Base-by-base conservation (phyloP, 108 stramenopile species). In the Conticribra weissflogii region DNA sequence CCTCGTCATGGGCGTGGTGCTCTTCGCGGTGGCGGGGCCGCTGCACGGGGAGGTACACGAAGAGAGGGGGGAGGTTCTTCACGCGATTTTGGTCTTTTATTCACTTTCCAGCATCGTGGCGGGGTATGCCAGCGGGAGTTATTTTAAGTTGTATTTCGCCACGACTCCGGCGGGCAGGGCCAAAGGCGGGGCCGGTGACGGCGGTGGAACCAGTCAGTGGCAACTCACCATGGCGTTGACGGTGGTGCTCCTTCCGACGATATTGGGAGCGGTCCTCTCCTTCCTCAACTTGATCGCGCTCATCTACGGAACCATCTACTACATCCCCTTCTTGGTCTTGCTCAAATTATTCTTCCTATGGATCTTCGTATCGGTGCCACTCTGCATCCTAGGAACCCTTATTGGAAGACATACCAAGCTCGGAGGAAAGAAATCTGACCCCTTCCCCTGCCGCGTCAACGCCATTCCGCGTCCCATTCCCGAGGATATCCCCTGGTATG, bases 371-470 rank as follows among this genome's bases (percentile, higher is more conserved):
- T 88, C 93, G 5, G 87, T 99, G 48, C 98, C 98, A 17, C 89
- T 99, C 22, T 84, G 89, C 53, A 89, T 98, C 56, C 72, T 93
- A 49, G 98, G 98, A 32, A 97, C 97, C 48, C 74, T 97, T 54
- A 61, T 96, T 32, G 98, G 98, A 14, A 86, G 98, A 31, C 96
- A 97, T 78, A 90, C 86, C 63, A 86, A 83, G 62, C 68, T 86
- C 33, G 76, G 73, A 46, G 69, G 68, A 19, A 74, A 72, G 36
- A 63, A 79, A 22, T 78, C 44, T 55, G 65, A 75, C n/a, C 72
- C 83, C 62, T 96, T 97, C 79, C 97, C 97, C 23, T 97, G 97
- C 75, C 94, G 98, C 22, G 97, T 99, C 53, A 98, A 99, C 82
- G 92, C 95, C 66, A 95, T 97, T 58, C 95, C 98, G 54, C 81